phyloP scores from a whole-genome alignment of 2,329 filamentous ascomycete species.

The Setomelanomma holmii region DNA sequence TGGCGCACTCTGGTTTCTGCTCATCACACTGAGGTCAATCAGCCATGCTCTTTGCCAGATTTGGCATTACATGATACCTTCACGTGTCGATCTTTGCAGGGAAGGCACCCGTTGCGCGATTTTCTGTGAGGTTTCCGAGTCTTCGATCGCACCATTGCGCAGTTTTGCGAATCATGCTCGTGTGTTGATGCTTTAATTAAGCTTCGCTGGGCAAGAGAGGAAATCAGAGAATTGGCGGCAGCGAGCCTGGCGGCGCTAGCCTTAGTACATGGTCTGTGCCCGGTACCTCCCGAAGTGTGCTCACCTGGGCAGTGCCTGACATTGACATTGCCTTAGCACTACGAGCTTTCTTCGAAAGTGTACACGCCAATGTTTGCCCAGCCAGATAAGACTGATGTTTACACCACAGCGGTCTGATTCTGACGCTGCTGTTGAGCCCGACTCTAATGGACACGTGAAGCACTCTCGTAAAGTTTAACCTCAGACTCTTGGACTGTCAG shows the following conservation, averaged over 20 bases:
- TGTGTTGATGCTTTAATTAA: not conserved
- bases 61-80: slow-evolving; percentile 26
- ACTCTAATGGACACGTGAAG: too few relatives aligned
- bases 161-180: not conserved
- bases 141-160: slow-evolving; percentile 30
- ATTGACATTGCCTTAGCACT: too few relatives aligned
- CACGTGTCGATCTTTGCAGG: slow-evolving; percentile 38
- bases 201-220: not conserved
- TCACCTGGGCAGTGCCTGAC: too few relatives aligned
- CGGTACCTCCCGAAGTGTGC: too few relatives aligned
- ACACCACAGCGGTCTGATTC: too few relatives aligned
- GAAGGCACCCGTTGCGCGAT: slow-evolving; percentile 38
- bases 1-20: slow-evolving; percentile 37
- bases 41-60: slow-evolving; percentile 5
- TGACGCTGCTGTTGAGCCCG: too few relatives aligned
- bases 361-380: too few relatives aligned
- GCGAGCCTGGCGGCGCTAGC: not conserved
- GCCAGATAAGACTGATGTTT: too few relatives aligned
- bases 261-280: not conserved
- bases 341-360: too few relatives aligned
- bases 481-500: too few relatives aligned
- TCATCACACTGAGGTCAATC: slow-evolving; percentile 38
- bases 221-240: not conserved
- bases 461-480: too few relatives aligned
- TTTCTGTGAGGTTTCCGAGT: slow-evolving; percentile 40